These are phyloP conservation scores for Vigna reflexopilosa DNA, from an alignment of 306 rosid species.

Conservation along the genomic window DNA sequence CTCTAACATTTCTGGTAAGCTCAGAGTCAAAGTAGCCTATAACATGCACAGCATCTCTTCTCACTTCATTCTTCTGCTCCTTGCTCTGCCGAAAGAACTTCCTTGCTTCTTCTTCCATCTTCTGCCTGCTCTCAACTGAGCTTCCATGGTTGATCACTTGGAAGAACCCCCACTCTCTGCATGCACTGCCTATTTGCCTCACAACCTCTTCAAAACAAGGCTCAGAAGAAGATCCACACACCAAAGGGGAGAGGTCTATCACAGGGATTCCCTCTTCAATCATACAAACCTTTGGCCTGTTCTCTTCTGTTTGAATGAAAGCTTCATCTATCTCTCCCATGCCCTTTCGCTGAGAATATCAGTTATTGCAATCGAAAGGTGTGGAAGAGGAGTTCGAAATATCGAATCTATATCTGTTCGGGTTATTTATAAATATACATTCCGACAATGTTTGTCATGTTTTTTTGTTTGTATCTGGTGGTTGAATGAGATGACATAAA, in stretches of 20 bases:
- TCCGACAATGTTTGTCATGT: too few species aligned
- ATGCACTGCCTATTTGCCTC: constrained; percentile 31
- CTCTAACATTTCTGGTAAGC: constrained; percentile 61
- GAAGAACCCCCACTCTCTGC: constrained; percentile 33
- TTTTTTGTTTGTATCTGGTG: too few species aligned
- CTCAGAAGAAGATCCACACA: neutral
- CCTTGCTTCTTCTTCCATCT: constrained; percentile 40
- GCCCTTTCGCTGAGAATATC: too few species aligned
- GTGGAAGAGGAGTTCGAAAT: too few species aligned
- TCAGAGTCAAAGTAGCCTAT: constrained; percentile 46
- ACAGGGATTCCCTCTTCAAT: constrained; percentile 50
- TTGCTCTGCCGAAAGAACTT: constrained; percentile 54
- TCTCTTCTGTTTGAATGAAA: constrained; percentile 58
- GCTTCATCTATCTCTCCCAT: constrained; percentile 42
- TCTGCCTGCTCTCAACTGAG: constrained; percentile 30
- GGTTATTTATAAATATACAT: too few species aligned
- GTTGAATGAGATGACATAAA: too few species aligned
- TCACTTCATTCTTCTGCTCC: constrained; percentile 60
- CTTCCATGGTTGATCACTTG: constrained; percentile 55
- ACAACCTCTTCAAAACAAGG: neutral
- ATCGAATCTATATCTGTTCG: too few species aligned
- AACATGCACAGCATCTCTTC: constrained; percentile 26
- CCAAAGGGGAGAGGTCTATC: constrained; percentile 39
- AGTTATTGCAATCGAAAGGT: neutral
- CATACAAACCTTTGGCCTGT: constrained; percentile 47